These are phyloP conservation scores for Thermochaetoides dissita DNA, from an alignment of 2,329 filamentous ascomycete genomes.

Conservation along the genomic window DNA sequence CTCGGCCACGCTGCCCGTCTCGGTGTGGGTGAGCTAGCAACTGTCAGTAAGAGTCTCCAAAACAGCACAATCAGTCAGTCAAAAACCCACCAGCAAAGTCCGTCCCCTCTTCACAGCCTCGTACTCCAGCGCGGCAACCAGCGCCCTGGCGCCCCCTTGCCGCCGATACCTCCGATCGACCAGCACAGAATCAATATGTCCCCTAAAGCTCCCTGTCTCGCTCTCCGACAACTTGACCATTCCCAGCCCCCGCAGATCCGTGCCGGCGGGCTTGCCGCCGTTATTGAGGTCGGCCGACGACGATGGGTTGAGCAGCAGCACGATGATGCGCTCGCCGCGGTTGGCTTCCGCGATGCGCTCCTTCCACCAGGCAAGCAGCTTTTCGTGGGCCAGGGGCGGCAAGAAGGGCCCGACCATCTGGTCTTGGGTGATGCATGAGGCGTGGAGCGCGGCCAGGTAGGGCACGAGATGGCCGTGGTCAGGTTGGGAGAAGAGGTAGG, in stretches of 20 bases:
- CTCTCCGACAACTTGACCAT: conserved; percentile 37
- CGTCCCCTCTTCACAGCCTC: conserved; percentile 35
- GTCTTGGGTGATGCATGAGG: conserved; percentile 43
- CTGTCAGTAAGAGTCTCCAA: background rate
- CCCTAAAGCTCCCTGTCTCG: conserved; percentile 44
- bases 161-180: conserved; percentile 36
- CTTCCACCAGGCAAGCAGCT: conserved; percentile 45
- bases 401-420: conserved; percentile 43
- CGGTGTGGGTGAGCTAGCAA: conserved; percentile 12
- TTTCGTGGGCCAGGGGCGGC: conserved; percentile 41
- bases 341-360: conserved; percentile 33
- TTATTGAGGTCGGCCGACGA: conserved; percentile 19
- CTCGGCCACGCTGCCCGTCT: conserved; percentile 32
- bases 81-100: conserved; percentile 37
- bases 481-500: conserved; percentile 29
- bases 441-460: conserved; percentile 44
- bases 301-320: conserved; percentile 29
- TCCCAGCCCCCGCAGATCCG: conserved; percentile 40
- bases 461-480: conserved; percentile 38
- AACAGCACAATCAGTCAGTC: background rate
- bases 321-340: conserved; percentile 33
- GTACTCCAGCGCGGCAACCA: conserved; percentile 41
- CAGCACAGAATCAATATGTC: conserved; percentile 42
- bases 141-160: conserved; percentile 34
- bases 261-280: conserved; percentile 24